Evolutionary conservation across 2,329 filamentous ascomycete species (phyloP), one percentile per base, ranked within the genome.

Genomic region (Cytospora paraplurivora): DNA sequence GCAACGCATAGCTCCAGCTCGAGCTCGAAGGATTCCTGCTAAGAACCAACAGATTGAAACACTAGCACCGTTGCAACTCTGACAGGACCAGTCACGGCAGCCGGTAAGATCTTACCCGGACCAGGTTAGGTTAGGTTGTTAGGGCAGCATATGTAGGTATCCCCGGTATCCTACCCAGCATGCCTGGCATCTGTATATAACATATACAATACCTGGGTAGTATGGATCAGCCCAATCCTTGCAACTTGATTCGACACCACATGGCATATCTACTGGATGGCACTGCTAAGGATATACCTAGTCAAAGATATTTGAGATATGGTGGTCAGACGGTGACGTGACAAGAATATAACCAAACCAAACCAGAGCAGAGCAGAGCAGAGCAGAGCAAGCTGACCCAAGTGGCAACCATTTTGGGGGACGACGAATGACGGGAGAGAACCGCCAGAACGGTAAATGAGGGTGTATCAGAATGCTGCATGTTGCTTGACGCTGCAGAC

Each of bases 401-500:
- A 52, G 51, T 61, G 13, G 51, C 51, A 51, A 61, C 58, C 49
- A 37, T 37, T 38, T 52, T 35, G 32, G 32, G 38, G 15, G 27
- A 8, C 58, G n/a, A 44, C 58, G 51, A 61, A 61, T 61, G 19
- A 35, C 21, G 58, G 27, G 10, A 54, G 38, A 49, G 58, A 61
- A 44, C 51, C 38, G 58, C 32, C 38, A 44, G 51, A 41, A 12
- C 38, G 58, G 51, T 61, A 61, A 61, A 55, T 55, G 38, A 61
- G 38, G 55, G 50, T 51, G 41, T 49, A 44, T 47, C 51, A 55
- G 58, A 44, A 61, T 53, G 49, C 3, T 51, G 54, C 49, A 55
- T 61, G 51, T 61, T 61, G 58, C 51, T 60, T 15, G 58, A 19
- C 33, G 50, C 50, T 61, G 51, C 58, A 61, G n/a, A 19, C 44